Conservation (phyloP, 2,329 filamentous ascomycete species). For the Ceratocystis eucalypticola region DNA sequence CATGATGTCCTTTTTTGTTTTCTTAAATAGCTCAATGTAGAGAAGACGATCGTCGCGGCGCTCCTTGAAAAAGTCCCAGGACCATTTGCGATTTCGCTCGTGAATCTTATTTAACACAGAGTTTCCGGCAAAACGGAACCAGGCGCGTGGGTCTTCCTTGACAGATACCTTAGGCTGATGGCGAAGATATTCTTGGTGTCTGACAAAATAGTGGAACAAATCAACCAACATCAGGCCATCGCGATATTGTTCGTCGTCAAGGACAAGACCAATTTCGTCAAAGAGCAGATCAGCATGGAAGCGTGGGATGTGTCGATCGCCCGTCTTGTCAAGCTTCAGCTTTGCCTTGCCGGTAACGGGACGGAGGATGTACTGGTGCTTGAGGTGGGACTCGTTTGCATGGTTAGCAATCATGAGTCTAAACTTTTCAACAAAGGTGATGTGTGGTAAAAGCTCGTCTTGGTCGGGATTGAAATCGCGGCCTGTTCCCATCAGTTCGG, state of each 20-base stretch:
- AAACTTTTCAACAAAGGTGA: conserved; percentile 65
- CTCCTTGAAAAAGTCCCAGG: conserved; percentile 90
- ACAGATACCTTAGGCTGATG: conserved; percentile 72
- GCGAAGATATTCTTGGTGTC: conserved; percentile 93
- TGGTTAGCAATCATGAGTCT: conserved; percentile 51
- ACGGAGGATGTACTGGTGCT: conserved; percentile 88
- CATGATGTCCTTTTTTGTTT: conserved; percentile 62
- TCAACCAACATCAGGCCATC: conserved; percentile 97
- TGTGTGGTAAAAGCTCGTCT: conserved; percentile 52
- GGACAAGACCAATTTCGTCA: conserved; percentile 92
- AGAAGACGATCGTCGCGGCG: conserved; percentile 74
- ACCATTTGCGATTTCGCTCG: conserved; percentile 83
- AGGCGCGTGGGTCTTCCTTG: conserved; percentile 82
- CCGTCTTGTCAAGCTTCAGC: conserved; percentile 88
- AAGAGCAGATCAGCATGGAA: conserved; percentile 86
- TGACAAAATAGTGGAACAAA: conserved; percentile 94
- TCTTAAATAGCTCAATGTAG: conserved; percentile 95
- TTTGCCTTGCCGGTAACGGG: conserved; percentile 92
- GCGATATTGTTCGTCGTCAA: conserved; percentile 94
- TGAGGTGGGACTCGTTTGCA: conserved; percentile 27
- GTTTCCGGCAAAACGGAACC: conserved; percentile 82
- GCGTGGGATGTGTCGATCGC: conserved; percentile 62
- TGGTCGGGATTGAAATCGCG: conserved; percentile 45
- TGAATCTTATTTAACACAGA: conserved; percentile 89
- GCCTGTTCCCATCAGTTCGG: conserved; percentile 67